These are phyloP conservation scores for Globisporangium iwayamae DNA, from an alignment of 352 stramenopile genomes.

Conservation along the genomic window DNA sequence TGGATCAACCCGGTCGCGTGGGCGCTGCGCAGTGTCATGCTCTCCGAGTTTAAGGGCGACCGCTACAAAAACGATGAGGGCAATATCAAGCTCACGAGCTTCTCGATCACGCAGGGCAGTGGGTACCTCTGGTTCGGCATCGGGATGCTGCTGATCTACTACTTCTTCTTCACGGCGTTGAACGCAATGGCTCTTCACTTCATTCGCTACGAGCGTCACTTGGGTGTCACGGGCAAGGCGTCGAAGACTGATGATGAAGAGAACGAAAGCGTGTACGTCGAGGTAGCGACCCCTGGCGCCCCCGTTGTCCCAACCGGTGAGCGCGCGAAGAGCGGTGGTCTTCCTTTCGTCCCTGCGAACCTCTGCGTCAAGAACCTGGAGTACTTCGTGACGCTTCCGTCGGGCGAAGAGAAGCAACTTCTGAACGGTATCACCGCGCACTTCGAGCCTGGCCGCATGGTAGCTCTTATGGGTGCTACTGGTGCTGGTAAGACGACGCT, in stretches of 20 bases:
- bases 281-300: constrained; percentile 3
- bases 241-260: neutral
- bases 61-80: constrained; percentile 11
- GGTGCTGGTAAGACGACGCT: constrained; percentile 60
- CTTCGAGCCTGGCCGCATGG: constrained; percentile 44
- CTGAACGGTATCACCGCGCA: constrained; percentile 35
- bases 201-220: constrained; percentile 29
- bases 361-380: constrained; percentile 28
- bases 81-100: neutral
- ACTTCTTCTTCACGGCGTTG: constrained; percentile 35
- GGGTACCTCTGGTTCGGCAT: constrained; percentile 39
- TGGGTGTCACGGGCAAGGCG: neutral
- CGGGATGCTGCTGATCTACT: constrained; percentile 32
- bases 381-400: constrained; percentile 46
- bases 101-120: constrained; percentile 17
- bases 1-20: constrained; percentile 46
- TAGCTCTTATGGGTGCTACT: constrained; percentile 61
- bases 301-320: neutral
- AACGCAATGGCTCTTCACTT: constrained; percentile 37
- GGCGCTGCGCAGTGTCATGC: constrained; percentile 28
- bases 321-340: neutral
- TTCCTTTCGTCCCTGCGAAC: constrained; percentile 25
- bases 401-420: constrained; percentile 25
- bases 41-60: constrained; percentile 28
- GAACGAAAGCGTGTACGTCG: constrained; percentile 11